These are phyloP conservation scores for Aspergillus affinis DNA, from an alignment of 495 filamentous ascomycete genomes.

Conservation along the genomic window DNA sequence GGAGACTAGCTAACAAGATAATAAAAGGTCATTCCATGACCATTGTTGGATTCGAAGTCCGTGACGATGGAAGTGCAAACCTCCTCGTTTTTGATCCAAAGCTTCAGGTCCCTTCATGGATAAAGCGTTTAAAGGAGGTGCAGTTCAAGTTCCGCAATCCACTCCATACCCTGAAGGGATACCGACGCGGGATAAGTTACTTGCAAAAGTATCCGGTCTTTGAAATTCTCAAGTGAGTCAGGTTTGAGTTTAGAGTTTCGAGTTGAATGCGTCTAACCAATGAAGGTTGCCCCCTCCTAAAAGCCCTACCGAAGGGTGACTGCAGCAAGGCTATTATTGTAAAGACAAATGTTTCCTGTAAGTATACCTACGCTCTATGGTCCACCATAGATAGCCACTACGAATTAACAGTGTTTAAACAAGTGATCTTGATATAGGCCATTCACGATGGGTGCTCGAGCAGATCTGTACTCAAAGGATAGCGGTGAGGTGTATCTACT, in stretches of 20 bases:
- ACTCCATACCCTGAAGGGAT: slow-evolving; percentile 61
- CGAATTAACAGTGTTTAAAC: too few relatives aligned
- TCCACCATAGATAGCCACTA: too few relatives aligned
- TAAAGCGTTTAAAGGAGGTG: slow-evolving; percentile 55
- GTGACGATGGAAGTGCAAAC: slow-evolving; percentile 61
- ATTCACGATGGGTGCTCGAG: too few relatives aligned
- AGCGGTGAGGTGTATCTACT: not conserved
- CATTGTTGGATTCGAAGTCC: slow-evolving; percentile 80
- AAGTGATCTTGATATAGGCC: too few relatives aligned
- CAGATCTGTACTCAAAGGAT: too few relatives aligned
- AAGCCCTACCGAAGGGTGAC: not conserved
- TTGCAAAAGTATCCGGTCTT: slow-evolving; percentile 71
- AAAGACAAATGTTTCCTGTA: not conserved
- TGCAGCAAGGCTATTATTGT: not conserved
- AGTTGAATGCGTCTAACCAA: slow-evolving; percentile 9
- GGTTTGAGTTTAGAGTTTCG: not conserved
- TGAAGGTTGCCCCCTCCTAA: slow-evolving; percentile 10
- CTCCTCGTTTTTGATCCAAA: slow-evolving; percentile 89
- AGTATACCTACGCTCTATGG: not conserved
- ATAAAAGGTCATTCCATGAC: slow-evolving; percentile 84
- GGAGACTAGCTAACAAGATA: not conserved
- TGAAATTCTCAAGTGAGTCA: slow-evolving; percentile 70
- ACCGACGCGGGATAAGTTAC: slow-evolving; percentile 66
- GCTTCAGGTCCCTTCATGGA: slow-evolving; percentile 66
- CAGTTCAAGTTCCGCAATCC: slow-evolving; percentile 47